Conservation (phyloP, 306 rosid species). For the Rosa multiflora region DNA sequence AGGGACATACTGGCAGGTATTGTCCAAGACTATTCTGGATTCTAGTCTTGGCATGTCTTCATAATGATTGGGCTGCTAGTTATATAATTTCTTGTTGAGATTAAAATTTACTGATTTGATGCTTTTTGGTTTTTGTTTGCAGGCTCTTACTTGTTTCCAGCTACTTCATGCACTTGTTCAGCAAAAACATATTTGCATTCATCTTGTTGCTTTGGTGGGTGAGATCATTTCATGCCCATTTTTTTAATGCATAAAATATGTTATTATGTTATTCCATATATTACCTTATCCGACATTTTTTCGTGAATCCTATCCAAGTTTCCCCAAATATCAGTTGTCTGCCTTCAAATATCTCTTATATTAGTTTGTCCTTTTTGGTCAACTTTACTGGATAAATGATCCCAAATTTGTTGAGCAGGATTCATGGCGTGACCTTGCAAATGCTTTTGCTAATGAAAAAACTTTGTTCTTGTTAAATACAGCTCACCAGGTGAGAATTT, state of each 20-base stretch:
- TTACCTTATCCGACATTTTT: not conserved
- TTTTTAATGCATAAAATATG: slow-evolving; percentile 16
- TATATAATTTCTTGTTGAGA: not conserved
- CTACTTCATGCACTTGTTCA: slow-evolving; percentile 83
- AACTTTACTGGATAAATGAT: not conserved
- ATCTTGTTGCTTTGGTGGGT: slow-evolving; percentile 87
- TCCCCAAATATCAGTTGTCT: not conserved
- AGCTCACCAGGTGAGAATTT: slow-evolving; percentile 67
- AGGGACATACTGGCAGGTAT: not conserved
- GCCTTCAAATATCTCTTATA: not conserved
- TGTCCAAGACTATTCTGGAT: not conserved
- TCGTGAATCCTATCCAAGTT: not conserved
- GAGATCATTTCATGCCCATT: slow-evolving; percentile 9
- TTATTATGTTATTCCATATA: not conserved
- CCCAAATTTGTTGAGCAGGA: slow-evolving; percentile 45
- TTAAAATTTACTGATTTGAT: slow-evolving; percentile 19
- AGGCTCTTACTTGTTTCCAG: slow-evolving; percentile 82
- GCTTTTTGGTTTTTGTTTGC: slow-evolving; percentile 29
- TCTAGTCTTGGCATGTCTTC: not conserved
- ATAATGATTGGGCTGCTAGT: not conserved
- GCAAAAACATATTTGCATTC: slow-evolving; percentile 76
- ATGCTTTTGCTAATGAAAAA: slow-evolving; percentile 73
- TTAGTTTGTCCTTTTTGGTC: not conserved
- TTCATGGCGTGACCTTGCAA: slow-evolving; percentile 86
- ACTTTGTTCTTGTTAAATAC: slow-evolving; percentile 60